Conservation (phyloP, 176 grass and related monocot species). For the Chloris gayana region DNA sequence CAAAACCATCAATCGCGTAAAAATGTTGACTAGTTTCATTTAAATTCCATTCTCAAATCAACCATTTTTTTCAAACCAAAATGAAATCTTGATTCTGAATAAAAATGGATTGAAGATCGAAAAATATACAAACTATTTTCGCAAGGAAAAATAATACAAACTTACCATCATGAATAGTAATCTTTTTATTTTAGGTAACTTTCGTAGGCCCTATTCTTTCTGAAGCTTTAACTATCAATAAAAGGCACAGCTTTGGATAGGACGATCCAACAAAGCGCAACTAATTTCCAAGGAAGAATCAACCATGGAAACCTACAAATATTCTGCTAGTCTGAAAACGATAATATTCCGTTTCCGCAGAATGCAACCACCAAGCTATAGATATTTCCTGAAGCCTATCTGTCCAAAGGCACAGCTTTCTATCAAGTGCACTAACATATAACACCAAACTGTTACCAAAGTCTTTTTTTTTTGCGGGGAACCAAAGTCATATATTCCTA, state of each 20-base stretch:
- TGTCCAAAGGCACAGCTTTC: background rate
- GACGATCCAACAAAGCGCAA: background rate
- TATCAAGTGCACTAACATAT: background rate
- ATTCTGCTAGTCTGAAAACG: background rate
- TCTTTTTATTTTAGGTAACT: background rate
- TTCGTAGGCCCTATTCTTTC: background rate
- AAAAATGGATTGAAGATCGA: background rate
- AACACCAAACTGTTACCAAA: background rate
- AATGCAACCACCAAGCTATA: background rate
- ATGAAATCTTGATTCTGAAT: background rate
- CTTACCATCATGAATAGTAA: background rate
- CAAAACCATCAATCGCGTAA: no score
- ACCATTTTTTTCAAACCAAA: background rate
- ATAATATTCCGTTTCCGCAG: background rate
- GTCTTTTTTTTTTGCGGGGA: no score
- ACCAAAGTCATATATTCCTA: background rate
- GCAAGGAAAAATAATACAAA: background rate
- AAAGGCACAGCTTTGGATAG: background rate
- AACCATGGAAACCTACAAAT: background rate
- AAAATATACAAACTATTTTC: background rate
- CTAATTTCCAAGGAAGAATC: background rate
- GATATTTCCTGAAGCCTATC: background rate
- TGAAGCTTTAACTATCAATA: background rate
- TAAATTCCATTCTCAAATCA: no score
- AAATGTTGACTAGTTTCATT: no score